phyloP scores from a whole-genome alignment of 176 grass and related monocot genomes.

The Cenchrus americanus region DNA sequence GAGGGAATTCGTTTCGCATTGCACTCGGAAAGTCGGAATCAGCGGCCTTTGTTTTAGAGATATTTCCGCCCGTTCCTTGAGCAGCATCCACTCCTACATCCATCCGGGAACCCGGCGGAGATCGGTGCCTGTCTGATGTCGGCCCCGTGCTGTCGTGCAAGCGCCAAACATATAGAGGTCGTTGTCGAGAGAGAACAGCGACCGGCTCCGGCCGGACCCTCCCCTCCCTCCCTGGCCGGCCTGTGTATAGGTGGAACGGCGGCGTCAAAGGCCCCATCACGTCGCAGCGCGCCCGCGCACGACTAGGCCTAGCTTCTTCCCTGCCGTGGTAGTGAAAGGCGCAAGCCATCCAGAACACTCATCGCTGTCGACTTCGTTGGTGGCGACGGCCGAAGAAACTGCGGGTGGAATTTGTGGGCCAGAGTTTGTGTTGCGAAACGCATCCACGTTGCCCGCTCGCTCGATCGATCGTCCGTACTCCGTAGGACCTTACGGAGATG shows the following conservation, averaged over 20 bases:
- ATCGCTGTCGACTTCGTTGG: neutral
- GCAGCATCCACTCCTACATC: too few species aligned
- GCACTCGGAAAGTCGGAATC: neutral
- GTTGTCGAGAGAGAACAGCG: neutral
- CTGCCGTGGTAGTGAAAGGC: neutral
- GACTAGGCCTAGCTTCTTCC: neutral
- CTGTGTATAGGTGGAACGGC: neutral
- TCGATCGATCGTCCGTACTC: neutral
- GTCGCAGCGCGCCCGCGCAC: neutral
- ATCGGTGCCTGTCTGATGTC: neutral
- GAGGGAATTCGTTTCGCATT: neutral
- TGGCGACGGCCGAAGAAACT: neutral
- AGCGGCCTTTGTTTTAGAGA: neutral
- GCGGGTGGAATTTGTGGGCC: neutral
- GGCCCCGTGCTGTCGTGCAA: neutral
- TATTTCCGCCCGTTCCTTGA: neutral
- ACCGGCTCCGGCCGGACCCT: neutral
- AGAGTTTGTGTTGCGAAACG: neutral
- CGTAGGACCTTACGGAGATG: too few species aligned
- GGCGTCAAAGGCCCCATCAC: neutral
- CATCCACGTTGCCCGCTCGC: neutral
- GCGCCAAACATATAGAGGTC: neutral
- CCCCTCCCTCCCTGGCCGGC: neutral
- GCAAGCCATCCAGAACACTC: too few species aligned
- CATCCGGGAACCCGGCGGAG: neutral